Evolutionary conservation across 2,329 filamentous ascomycete genomes (phyloP).

Genomic region (Hysterium pulicare): DNA sequence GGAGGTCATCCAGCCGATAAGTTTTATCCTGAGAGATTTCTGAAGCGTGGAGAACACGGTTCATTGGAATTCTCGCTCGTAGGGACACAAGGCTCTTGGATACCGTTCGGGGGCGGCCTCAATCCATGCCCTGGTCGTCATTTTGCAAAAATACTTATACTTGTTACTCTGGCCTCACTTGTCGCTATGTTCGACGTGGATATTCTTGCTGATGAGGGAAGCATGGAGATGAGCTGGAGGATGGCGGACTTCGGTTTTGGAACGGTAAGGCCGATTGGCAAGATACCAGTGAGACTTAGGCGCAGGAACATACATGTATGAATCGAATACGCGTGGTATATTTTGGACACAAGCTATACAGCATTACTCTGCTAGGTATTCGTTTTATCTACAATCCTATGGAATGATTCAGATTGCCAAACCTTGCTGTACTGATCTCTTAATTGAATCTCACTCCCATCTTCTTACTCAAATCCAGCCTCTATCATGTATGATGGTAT

Average conservation of each 20-base stretch:
- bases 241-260: neutral
- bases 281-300: neutral
- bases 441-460: too few species aligned
- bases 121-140: constrained; percentile 36
- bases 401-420: too few species aligned
- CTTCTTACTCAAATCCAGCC: too few species aligned
- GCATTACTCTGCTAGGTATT: too few species aligned
- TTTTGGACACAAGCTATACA: too few species aligned
- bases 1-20: constrained; percentile 21
- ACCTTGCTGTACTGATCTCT: too few species aligned
- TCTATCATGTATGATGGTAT: too few species aligned
- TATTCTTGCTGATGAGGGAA: neutral
- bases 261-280: neutral
- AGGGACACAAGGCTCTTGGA: constrained; percentile 28
- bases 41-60: constrained; percentile 7
- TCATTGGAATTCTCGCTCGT: constrained; percentile 23
- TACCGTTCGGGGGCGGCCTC: constrained; percentile 34
- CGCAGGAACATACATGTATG: neutral
- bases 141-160: constrained; percentile 36
- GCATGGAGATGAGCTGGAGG: neutral
- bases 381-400: too few species aligned
- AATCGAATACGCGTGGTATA: too few species aligned
- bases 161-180: constrained; percentile 28
- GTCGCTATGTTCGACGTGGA: constrained; percentile 33
- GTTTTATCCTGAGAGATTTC: constrained; percentile 38